These are phyloP conservation scores for Citrus maxima DNA, from an alignment of 345 rosid species.

Conservation along the genomic window DNA sequence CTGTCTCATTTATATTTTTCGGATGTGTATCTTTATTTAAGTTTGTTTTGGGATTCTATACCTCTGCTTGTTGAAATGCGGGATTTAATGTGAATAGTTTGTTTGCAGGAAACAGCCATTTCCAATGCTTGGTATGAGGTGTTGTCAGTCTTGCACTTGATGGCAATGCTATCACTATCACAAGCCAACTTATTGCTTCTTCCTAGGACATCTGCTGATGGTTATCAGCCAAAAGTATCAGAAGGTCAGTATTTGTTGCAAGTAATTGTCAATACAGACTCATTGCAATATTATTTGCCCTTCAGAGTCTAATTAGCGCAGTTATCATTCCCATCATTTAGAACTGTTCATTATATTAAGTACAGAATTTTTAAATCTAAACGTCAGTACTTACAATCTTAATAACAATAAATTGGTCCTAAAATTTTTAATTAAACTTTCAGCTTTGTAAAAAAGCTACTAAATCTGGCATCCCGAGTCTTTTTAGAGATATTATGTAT, in stretches of 20 bases:
- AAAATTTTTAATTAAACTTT: not conserved
- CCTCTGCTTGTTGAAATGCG: slow-evolving; percentile 8
- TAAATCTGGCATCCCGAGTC: not conserved
- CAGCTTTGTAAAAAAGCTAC: not conserved
- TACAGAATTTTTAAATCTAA: not conserved
- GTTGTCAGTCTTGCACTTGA: slow-evolving; percentile 91
- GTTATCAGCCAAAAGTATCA: slow-evolving; percentile 81
- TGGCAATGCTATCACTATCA: slow-evolving; percentile 90
- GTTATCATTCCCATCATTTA: not conserved
- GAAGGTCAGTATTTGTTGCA: slow-evolving; percentile 59
- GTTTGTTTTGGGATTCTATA: slow-evolving; percentile 9
- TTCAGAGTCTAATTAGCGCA: not conserved
- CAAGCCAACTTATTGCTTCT: slow-evolving; percentile 90
- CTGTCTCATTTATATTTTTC: not conserved
- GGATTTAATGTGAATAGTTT: slow-evolving; percentile 14
- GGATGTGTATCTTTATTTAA: not conserved
- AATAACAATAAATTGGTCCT: not conserved
- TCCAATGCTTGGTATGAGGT: slow-evolving; percentile 95
- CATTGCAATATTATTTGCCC: not conserved
- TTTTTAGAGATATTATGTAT: not conserved
- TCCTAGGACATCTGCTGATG: slow-evolving; percentile 80
- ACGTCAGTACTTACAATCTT: not conserved
- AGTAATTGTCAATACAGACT: not conserved
- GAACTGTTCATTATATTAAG: not conserved
- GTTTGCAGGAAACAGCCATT: slow-evolving; percentile 81